Evolutionary conservation across 306 rosid species (phyloP).

Genomic region (Purshia tridentata): DNA sequence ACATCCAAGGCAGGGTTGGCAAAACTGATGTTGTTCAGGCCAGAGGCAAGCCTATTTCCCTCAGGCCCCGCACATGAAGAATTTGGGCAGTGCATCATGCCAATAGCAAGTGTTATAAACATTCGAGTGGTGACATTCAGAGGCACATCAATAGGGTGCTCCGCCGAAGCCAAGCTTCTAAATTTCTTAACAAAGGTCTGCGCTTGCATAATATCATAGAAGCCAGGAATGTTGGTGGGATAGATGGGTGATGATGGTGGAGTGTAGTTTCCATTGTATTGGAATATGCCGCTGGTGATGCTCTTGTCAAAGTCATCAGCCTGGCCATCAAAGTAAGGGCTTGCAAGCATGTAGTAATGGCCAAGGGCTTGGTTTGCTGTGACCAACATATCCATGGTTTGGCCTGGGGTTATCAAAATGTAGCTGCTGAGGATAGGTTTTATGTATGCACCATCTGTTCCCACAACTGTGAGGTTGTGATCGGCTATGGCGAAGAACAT

Average conservation of each 20-base stretch:
- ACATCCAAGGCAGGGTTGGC: slow-evolving; percentile 32
- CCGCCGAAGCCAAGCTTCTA: slow-evolving; percentile 33
- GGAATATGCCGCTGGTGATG: slow-evolving; percentile 43
- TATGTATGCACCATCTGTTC: slow-evolving; percentile 38
- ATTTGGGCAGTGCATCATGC: slow-evolving; percentile 32
- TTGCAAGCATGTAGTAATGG: slow-evolving; percentile 47
- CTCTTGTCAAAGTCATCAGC: slow-evolving; percentile 32
- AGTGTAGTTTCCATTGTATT: slow-evolving; percentile 32
- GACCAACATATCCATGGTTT: slow-evolving; percentile 44
- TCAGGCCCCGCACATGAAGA: slow-evolving; percentile 43
- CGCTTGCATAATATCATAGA: slow-evolving; percentile 34
- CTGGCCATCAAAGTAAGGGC: slow-evolving; percentile 24
- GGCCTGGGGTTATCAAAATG: slow-evolving; percentile 54
- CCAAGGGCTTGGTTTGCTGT: slow-evolving; percentile 38
- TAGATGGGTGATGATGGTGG: slow-evolving; percentile 8
- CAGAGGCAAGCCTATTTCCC: slow-evolving; percentile 42
- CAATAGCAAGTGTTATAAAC: slow-evolving; percentile 31
- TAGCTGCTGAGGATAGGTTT: slow-evolving; percentile 32
- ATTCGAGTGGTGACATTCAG: slow-evolving; percentile 31
- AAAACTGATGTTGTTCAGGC: slow-evolving; percentile 53
- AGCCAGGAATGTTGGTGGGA: slow-evolving; percentile 28
- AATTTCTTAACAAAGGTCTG: slow-evolving; percentile 22
- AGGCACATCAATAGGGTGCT: slow-evolving; percentile 40
- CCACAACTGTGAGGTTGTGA: slow-evolving; percentile 51
- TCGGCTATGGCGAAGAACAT: slow-evolving; percentile 44